Evolutionary conservation across 768 basidiomycete species (phyloP).

Genomic region (Boletales sp.): DNA sequence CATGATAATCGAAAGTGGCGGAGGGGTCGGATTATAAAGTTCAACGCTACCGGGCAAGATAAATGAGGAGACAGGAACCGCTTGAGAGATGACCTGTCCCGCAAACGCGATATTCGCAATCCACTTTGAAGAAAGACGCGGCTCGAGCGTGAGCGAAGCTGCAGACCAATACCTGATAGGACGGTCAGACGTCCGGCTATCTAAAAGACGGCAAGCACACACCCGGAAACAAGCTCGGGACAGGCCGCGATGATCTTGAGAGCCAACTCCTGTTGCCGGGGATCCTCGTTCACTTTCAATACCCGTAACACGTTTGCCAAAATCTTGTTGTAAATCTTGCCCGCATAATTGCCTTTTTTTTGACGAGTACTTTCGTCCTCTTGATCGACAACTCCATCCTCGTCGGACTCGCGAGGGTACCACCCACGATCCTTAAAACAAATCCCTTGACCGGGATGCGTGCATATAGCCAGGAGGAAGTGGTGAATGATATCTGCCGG

Average conservation of each 20-base stretch:
- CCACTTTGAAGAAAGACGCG: slow-evolving; percentile 87
- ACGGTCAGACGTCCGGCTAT: slow-evolving; percentile 8
- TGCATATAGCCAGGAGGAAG: slow-evolving; percentile 81
- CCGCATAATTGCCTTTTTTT: slow-evolving; percentile 24
- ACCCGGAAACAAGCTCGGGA: slow-evolving; percentile 85
- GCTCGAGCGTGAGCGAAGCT: slow-evolving; percentile 72
- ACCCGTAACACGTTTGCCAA: slow-evolving; percentile 68
- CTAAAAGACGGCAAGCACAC: slow-evolving; percentile 16
- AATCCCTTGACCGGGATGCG: slow-evolving; percentile 75
- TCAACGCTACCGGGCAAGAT: slow-evolving; percentile 41
- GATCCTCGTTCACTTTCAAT: slow-evolving; percentile 86
- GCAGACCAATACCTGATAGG: slow-evolving; percentile 66
- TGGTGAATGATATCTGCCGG: slow-evolving; percentile 83
- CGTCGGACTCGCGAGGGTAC: slow-evolving; percentile 71
- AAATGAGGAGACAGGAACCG: slow-evolving; percentile 65
- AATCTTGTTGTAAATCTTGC: slow-evolving; percentile 78
- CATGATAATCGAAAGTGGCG: slow-evolving; percentile 64
- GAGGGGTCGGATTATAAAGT: slow-evolving; percentile 68
- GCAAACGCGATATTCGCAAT: slow-evolving; percentile 85
- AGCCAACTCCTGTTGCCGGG: slow-evolving; percentile 79
- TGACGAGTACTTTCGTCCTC: slow-evolving; percentile 33
- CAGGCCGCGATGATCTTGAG: slow-evolving; percentile 76
- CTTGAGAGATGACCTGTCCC: slow-evolving; percentile 72
- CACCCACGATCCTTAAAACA: slow-evolving; percentile 90
- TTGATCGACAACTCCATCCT: slow-evolving; percentile 34